Evolutionary conservation across 2,329 filamentous ascomycete species (phyloP).

Genomic region (Ceratocystis cacaofunesta): DNA sequence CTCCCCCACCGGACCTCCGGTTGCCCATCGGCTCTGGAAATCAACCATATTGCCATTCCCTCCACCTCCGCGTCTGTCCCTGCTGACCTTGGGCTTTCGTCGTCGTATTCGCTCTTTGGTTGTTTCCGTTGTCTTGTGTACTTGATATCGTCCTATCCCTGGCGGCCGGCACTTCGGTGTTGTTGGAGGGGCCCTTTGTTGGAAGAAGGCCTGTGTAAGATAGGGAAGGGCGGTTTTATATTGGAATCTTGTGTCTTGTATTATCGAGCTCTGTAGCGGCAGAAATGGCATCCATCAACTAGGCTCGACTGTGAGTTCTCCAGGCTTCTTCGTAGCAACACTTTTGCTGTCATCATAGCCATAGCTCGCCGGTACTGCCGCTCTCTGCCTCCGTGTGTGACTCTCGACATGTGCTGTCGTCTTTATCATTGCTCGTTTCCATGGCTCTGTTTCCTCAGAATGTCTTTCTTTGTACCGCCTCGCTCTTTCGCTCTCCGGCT

Average conservation of each 20-base stretch:
- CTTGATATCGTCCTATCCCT: too few relatives aligned
- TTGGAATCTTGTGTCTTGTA: too few relatives aligned
- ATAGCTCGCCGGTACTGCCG: too few relatives aligned
- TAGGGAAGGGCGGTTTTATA: too few relatives aligned
- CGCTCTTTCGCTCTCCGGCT: background rate
- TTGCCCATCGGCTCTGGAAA: background rate
- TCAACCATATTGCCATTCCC: background rate
- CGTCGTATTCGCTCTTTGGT: background rate
- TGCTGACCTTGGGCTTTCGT: background rate
- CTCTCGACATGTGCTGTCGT: background rate
- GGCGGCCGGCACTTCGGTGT: too few relatives aligned
- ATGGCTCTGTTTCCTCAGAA: background rate
- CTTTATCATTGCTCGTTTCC: background rate
- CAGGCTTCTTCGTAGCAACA: too few relatives aligned
- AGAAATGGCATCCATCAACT: too few relatives aligned
- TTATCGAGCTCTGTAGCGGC: too few relatives aligned
- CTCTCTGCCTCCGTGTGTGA: background rate
- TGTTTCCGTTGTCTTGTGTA: background rate
- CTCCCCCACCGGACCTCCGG: conserved; percentile 3
- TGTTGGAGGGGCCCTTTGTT: too few relatives aligned
- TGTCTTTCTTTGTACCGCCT: background rate
- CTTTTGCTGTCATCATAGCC: too few relatives aligned
- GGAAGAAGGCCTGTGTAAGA: too few relatives aligned
- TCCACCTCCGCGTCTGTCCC: background rate
- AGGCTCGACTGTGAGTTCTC: too few relatives aligned